These are phyloP conservation scores for Colletotrichum tamarilloi DNA, from an alignment of 2,329 filamentous ascomycete genomes.

Conservation along the genomic window DNA sequence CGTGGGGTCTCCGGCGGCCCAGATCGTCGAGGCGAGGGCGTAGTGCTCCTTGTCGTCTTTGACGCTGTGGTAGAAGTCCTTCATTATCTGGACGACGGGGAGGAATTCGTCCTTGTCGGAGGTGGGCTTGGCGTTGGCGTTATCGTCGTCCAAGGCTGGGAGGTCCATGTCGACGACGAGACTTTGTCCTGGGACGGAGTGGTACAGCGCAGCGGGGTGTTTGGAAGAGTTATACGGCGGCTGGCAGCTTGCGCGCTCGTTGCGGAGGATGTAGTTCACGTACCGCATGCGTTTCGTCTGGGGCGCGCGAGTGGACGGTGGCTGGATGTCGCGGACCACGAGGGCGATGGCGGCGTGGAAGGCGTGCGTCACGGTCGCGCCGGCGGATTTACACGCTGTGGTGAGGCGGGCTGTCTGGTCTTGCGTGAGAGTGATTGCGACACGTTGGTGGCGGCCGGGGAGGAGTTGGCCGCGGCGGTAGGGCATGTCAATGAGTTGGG, in stretches of 20 bases:
- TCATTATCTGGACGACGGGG: conserved; percentile 39
- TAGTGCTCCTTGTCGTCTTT: conserved; percentile 45
- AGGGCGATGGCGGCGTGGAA: conserved; percentile 48
- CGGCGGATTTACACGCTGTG: conserved; percentile 32
- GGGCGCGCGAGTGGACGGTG: background rate
- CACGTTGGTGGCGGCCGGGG: conserved; percentile 41
- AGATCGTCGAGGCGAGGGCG: conserved; percentile 41
- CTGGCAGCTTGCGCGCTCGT: conserved; percentile 42
- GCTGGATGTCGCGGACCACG: conserved; percentile 42
- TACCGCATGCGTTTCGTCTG: conserved; percentile 38
- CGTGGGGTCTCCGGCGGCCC: conserved; percentile 29
- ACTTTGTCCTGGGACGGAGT: conserved; percentile 43
- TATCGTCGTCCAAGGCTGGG: background rate
- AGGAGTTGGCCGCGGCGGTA: conserved; percentile 33
- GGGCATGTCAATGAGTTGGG: conserved; percentile 37
- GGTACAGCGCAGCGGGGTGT: conserved; percentile 44
- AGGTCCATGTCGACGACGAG: conserved; percentile 42
- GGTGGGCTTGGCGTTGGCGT: background rate
- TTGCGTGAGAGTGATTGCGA: conserved; percentile 36
- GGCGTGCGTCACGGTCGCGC: conserved; percentile 43
- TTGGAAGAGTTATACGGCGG: conserved; percentile 38
- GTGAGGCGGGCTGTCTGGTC: conserved; percentile 37
- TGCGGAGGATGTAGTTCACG: conserved; percentile 46
- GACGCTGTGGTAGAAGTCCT: conserved; percentile 43
- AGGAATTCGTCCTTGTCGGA: conserved; percentile 39